These are phyloP conservation scores for Globisporangium mamillatum DNA, from an alignment of 352 stramenopile species.

Conservation along the genomic window DNA sequence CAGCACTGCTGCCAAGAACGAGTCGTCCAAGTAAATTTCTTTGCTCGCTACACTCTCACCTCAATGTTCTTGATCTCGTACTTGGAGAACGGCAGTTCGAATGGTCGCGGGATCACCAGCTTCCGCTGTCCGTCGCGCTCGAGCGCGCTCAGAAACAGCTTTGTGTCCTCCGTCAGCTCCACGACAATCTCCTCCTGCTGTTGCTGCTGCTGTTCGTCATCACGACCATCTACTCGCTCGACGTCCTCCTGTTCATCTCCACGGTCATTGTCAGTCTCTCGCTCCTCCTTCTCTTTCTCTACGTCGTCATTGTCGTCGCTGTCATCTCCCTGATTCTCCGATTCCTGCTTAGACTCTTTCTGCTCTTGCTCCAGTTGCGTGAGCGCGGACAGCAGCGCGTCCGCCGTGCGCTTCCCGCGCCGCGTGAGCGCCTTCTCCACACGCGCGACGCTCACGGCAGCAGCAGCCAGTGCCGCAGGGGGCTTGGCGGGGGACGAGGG, in stretches of 20 bases:
- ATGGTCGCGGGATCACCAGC: neutral
- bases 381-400: neutral
- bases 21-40: neutral
- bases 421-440: conserved; percentile 4
- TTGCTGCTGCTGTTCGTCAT: conserved; percentile 2
- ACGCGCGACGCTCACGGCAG: neutral
- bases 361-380: neutral
- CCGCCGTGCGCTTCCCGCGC: conserved; percentile 14
- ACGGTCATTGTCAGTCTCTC: neutral
- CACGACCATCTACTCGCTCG: neutral
- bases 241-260: neutral
- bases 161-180: conserved; percentile 23
- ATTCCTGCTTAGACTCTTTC: neutral
- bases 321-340: neutral
- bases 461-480: neutral
- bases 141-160: conserved; percentile 28
- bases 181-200: neutral
- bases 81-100: conserved; percentile 14
- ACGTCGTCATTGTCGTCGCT: neutral
- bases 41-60: neutral
- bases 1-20: neutral
- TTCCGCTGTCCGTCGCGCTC: conserved; percentile 24
- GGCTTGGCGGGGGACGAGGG: conserved; percentile 2
- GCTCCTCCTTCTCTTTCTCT: neutral
- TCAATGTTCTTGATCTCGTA: conserved; percentile 16